Evolutionary conservation across 495 filamentous ascomycete genomes (phyloP), one percentile per base, ranked within the genome.

Genomic region (Aspergillus taichungensis): DNA sequence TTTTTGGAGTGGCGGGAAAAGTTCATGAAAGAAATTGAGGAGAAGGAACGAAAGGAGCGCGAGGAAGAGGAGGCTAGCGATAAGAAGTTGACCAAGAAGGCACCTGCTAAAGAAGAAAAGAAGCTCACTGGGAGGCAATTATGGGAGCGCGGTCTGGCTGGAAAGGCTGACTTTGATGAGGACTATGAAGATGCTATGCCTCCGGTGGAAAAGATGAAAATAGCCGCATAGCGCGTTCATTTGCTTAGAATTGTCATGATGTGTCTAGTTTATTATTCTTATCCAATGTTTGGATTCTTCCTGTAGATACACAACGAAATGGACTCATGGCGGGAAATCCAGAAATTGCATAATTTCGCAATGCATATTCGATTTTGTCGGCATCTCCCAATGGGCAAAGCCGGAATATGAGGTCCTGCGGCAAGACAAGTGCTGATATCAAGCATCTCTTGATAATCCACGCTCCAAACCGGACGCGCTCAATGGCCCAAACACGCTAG

Each of bases 21-120:
- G n/a, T 99, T 96, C 53, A 62, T 78, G 53, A 72, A 73, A 59
- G 90, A 96, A 66, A 76, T 84, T 73, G 82, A 84, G 60, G 88
- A 88, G 39, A 68, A 73, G 52, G 74, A 79, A 53, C 62, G 66
- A 54, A 74, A 67, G 53, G 64, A 76, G 63, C 71, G 76, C 51
- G 84, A 85, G 54, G 87, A 88, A 59, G 75, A 76, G 58, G 80
- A 84, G 53, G 80, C 77, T 4, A 87, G 87, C 48, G 74, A 87
- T 53, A 89, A 85, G 74, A 87, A 82, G 50, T 68, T 73, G 34
- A 83, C 43, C 43, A 54, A 80, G 64, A 81, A 84, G 56, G 72
- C 73, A 10, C 53, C 57, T 30, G 59, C 54, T 0, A 71, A 69
- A 42, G 71, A 78, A 30, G 80, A 82, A 67, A 76, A 74, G 63